These are phyloP conservation scores for Sextonia rubra DNA, from an alignment of 164 flowering plant species.

Conservation along the genomic window DNA sequence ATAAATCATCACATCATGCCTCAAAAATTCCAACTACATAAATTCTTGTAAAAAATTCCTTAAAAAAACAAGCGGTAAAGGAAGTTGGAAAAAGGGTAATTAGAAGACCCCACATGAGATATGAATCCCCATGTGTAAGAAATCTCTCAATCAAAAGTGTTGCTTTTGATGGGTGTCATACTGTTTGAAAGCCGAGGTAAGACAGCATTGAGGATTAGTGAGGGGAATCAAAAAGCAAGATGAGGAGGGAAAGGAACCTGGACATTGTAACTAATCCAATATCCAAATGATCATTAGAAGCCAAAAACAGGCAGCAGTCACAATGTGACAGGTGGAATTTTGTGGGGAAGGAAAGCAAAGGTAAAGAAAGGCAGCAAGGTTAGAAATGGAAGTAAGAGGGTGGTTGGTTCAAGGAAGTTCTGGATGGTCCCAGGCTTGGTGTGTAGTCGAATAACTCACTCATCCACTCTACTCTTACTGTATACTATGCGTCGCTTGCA, in stretches of 20 bases:
- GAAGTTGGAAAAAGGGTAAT: too few relatives aligned
- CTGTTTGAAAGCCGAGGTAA: background rate
- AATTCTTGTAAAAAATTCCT: too few relatives aligned
- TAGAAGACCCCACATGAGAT: too few relatives aligned
- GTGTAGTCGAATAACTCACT: background rate
- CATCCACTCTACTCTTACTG: background rate
- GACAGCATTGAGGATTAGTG: background rate
- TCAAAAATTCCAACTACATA: too few relatives aligned
- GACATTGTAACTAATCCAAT: background rate
- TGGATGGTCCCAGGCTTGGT: background rate
- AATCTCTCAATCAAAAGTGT: background rate
- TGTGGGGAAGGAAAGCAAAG: background rate
- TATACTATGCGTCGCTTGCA: constrained; percentile 1
- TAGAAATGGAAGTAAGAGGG: background rate
- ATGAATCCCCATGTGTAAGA: too few relatives aligned
- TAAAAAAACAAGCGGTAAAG: too few relatives aligned
- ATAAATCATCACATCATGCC: too few relatives aligned
- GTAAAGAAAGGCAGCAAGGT: background rate
- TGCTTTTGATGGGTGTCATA: background rate
- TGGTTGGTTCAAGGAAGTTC: background rate
- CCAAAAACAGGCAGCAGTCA: background rate
- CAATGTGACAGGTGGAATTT: background rate
- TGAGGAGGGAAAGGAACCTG: background rate
- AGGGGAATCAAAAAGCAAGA: background rate
- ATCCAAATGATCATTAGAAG: background rate